phyloP scores from a whole-genome alignment of 1,139 yeast species.

The Blastobotrys raffinosifermentans region DNA sequence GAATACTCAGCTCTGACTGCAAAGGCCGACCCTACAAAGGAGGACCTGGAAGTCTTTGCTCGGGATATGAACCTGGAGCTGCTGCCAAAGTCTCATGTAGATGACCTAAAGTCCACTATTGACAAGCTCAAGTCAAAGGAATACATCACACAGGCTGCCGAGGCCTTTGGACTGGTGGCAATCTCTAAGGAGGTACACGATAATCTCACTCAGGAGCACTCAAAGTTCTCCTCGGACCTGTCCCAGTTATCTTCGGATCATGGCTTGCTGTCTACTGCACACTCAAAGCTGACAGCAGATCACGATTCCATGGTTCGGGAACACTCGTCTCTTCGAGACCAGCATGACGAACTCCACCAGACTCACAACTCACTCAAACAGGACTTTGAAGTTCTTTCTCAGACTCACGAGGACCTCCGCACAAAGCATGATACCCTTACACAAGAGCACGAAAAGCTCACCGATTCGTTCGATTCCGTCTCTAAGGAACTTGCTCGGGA shows the following conservation, averaged over 20 bases:
- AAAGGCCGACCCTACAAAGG: slow-evolving; percentile 11
- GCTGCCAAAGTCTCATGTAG: slow-evolving; percentile 22
- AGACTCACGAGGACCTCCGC: neutral
- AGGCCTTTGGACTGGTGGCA: slow-evolving; percentile 34
- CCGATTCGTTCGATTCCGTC: neutral
- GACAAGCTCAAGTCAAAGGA: slow-evolving; percentile 18
- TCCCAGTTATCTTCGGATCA: slow-evolving; percentile 20
- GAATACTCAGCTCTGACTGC: slow-evolving; percentile 36
- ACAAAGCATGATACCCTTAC: slow-evolving; percentile 3
- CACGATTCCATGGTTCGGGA: slow-evolving; percentile 4
- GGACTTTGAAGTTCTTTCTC: neutral
- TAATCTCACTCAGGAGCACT: slow-evolving; percentile 14
- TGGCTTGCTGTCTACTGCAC: slow-evolving; percentile 16
- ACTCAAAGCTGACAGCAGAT: slow-evolving; percentile 8
- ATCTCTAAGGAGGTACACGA: slow-evolving; percentile 31
- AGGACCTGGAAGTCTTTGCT: slow-evolving; percentile 10
- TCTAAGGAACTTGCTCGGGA: slow-evolving; percentile 13
- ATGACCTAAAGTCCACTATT: slow-evolving; percentile 14
- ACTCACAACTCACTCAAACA: neutral
- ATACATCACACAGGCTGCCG: slow-evolving; percentile 30
- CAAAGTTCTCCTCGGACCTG: slow-evolving; percentile 18
- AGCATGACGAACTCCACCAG: neutral
- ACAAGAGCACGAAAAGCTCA: slow-evolving; percentile 5
- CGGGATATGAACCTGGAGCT: slow-evolving; percentile 24
- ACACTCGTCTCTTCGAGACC: neutral